Conservation (phyloP, 352 stramenopile genomes). For the Phytophthora brassicae region DNA sequence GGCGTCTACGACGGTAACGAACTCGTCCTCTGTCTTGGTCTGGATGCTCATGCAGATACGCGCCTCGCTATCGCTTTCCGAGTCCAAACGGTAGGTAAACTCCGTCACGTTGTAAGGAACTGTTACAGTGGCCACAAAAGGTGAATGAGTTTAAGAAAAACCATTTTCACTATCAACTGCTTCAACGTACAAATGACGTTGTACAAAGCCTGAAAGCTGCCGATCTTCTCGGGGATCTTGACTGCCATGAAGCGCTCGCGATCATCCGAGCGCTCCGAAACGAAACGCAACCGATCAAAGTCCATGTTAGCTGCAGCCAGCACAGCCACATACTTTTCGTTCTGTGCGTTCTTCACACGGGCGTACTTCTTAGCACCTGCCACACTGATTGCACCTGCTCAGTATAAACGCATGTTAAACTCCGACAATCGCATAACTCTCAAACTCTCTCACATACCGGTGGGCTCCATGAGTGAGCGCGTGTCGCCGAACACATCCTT, state of each 20-base stretch:
- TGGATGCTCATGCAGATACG: constrained; percentile 97
- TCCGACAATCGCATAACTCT: neutral
- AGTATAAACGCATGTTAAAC: neutral
- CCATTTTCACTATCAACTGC: neutral
- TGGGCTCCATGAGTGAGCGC: constrained; percentile 94
- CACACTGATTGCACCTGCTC: constrained; percentile 93
- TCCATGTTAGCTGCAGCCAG: constrained; percentile 99
- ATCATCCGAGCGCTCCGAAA: constrained; percentile 87
- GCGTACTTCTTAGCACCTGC: constrained; percentile 96
- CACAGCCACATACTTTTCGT: constrained; percentile 93
- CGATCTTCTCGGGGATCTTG: constrained; percentile 95
- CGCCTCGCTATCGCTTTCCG: constrained; percentile 69
- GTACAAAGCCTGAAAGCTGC: constrained; percentile 89
- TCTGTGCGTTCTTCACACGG: constrained; percentile 33
- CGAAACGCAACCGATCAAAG: constrained; percentile 98
- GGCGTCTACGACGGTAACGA: constrained; percentile 57
- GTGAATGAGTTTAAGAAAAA: constrained; percentile 2
- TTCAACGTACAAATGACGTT: constrained; percentile 65
- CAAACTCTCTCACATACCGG: constrained; percentile 23
- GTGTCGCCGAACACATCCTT: constrained; percentile 94
- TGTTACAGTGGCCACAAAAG: constrained; percentile 16
- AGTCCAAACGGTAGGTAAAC: constrained; percentile 96
- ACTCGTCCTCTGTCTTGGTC: constrained; percentile 72
- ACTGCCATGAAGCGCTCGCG: constrained; percentile 95
- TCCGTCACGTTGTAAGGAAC: constrained; percentile 92